A percentile compares a stretch with the other conserved stretches of the same genome.
Conservation (phyloP, 257 asterid species). For the Solanum peruvianum region DNA sequence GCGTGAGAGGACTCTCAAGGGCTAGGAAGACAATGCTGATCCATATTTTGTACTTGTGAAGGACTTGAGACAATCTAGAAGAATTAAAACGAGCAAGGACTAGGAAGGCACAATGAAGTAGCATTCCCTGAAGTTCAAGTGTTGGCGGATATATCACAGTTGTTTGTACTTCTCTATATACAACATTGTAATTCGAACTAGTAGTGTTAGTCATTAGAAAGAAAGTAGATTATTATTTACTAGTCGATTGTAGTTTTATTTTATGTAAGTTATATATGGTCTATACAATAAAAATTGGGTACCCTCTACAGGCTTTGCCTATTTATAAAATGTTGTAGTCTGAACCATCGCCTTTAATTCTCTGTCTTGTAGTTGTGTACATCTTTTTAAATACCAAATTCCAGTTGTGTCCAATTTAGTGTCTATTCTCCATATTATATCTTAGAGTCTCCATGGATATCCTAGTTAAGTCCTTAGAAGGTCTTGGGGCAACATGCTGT, state of each 20-base stretch:
- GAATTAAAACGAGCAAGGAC: neutral
- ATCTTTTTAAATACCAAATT: neutral
- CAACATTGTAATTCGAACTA: neutral
- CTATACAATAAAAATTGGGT: neutral
- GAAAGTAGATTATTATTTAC: neutral
- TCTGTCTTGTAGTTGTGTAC: neutral
- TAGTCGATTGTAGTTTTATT: neutral
- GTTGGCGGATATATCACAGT: neutral
- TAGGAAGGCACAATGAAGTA: neutral
- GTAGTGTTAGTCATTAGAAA: neutral
- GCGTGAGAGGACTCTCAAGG: constrained; percentile 7
- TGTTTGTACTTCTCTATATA: neutral
- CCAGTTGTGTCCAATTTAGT: too few species aligned
- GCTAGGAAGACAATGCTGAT: neutral
- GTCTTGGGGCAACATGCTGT: too few species aligned
- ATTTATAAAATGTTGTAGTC: neutral
- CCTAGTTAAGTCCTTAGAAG: too few species aligned
- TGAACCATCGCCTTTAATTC: neutral
- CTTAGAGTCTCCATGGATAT: too few species aligned
- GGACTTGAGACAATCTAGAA: neutral
- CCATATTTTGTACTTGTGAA: neutral
- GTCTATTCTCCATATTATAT: too few species aligned
- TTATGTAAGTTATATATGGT: neutral
- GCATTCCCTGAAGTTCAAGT: neutral
- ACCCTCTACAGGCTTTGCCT: neutral